Evolutionary conservation across 345 rosid species (phyloP), one percentile per base, ranked within the genome.

Genomic region (Sonneratia caseolaris): DNA sequence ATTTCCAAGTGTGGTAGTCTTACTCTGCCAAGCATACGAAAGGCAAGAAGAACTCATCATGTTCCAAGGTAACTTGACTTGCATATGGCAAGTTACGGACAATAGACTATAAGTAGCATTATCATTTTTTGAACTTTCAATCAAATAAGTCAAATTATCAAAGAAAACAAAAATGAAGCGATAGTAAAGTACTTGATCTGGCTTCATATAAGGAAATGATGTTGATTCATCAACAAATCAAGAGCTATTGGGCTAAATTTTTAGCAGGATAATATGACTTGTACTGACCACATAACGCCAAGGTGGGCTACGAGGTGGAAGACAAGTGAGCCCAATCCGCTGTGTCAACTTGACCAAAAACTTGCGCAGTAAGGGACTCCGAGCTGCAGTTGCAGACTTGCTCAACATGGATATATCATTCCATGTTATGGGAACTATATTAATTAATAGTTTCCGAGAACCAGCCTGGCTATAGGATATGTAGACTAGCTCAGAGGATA

Each of bases 221-320:
- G 5, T 42, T 4, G 10, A 42, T 42, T 42, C 45, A 42, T 42
- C 32, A 27, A 27, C 32, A 0, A 27, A 27, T 27, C 32, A 27
- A 27, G 16, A 49, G 55, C 37, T 64, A n/a, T n/a, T 27, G 51
- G 35, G 35, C 36, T 45, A 72, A 51, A 43, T 53, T 40, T 21
- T 47, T 35, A 71, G 72, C 68, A n/a, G 73, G 43, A 51, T 13
- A 55, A 9, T 59, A 32, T 49, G 61, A 62, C 32, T 47, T 37
- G 69, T 66, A 84, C 79, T 77, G 74, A 95, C 99, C 97, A 91
- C 88, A 83, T 95, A 92, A 68, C 82, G 87, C 96, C 97, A 89
- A 75, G 92, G 70, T 35, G 93, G 90, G 72, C 85, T 76, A 69
- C 92, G 96, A 76, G 77, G 91, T 84, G 97, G 97, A 73, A 95